Evolutionary conservation across 169 alveolate species (phyloP), one percentile per base, ranked within the genome.

Genomic region (Eimeria acervulina): DNA sequence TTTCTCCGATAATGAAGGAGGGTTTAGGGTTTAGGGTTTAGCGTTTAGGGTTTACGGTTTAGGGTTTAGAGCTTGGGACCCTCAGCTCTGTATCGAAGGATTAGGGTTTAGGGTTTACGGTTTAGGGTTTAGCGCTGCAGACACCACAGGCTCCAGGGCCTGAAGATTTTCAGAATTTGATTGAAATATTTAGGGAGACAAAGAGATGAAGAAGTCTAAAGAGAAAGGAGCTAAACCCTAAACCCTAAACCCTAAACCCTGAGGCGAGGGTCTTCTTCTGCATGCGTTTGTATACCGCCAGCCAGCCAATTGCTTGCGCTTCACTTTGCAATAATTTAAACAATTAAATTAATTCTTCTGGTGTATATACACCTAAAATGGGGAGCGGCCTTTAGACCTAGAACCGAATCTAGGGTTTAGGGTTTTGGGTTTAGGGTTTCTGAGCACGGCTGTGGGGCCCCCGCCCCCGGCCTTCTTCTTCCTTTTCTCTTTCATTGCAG

Each of bases 371-470:
- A 26, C n/a, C 12, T 63, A 13, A 63, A 21, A 13, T 0, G 38
- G 7, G 74, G 33, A 13, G 74, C 7, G 7, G 74, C 2, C n/a
- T n/a, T 63, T 63, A n/a, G 59, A 10, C 15, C 74, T n/a, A 63
- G 74, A 8, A n/a, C 13, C 74, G 38, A n/a, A n/a, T 17, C 74
- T 63, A 63, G 74, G 74, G 74, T 63, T 63, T 63, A 3, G 74
- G 74, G 74, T 63, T 1, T 63, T 15, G 74, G 12, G 74, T 63
- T 63, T 1, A 63, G 74, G 74, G 74, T 63, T 63, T 63, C n/a
- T 8, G 31, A n/a, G 74, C 74, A 21, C 74, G 10, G 74, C 59
- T 63, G 74, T 63, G 74, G 74, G 74, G 74, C 74, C 74, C 74
- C 74, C n/a, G 38, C 74, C 74, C 33, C 33, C 0, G 38, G n/a